A percentile compares a stretch with the other conserved stretches of the same genome.
phyloP scores from a whole-genome alignment of 495 filamentous ascomycete species.

The Lasiosphaeriaceae sp. region DNA sequence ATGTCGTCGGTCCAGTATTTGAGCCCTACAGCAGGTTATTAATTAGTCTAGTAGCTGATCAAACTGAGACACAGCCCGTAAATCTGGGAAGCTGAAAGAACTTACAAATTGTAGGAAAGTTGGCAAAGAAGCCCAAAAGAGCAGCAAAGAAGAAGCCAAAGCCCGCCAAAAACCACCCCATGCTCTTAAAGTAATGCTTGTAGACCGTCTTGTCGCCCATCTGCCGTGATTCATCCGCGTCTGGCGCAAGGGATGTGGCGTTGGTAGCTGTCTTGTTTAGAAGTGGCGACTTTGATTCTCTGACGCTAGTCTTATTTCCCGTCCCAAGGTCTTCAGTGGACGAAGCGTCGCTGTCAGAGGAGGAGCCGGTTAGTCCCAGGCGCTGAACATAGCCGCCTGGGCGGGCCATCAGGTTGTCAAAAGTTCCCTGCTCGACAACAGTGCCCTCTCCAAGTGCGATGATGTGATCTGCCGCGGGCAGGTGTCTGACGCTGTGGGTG shows the following conservation, averaged over 20 bases:
- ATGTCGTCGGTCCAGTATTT: slow-evolving; percentile 27
- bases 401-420: slow-evolving; percentile 18
- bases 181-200: slow-evolving; percentile 19
- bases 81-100: no score
- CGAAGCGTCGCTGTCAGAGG: no score
- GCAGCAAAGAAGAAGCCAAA: slow-evolving; percentile 3
- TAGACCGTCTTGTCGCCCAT: slow-evolving; percentile 22
- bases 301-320: not conserved
- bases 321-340: no score
- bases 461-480: slow-evolving; percentile 54
- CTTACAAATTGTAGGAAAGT: slow-evolving; percentile 19
- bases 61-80: no score
- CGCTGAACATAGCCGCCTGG: slow-evolving; percentile 17
- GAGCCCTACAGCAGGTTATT: slow-evolving; percentile 6
- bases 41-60: no score
- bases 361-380: slow-evolving; percentile 9
- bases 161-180: slow-evolving; percentile 1
- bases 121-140: slow-evolving; percentile 16
- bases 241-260: not conserved
- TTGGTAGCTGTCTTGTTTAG: not conserved
- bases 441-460: slow-evolving; percentile 22
- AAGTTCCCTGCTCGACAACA: slow-evolving; percentile 25
- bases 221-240: not conserved
- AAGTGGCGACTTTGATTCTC: not conserved
- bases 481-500: slow-evolving; percentile 24